Evolutionary conservation across 202 grass and related monocot genomes (phyloP).

Genomic region (Panicum hallii): DNA sequence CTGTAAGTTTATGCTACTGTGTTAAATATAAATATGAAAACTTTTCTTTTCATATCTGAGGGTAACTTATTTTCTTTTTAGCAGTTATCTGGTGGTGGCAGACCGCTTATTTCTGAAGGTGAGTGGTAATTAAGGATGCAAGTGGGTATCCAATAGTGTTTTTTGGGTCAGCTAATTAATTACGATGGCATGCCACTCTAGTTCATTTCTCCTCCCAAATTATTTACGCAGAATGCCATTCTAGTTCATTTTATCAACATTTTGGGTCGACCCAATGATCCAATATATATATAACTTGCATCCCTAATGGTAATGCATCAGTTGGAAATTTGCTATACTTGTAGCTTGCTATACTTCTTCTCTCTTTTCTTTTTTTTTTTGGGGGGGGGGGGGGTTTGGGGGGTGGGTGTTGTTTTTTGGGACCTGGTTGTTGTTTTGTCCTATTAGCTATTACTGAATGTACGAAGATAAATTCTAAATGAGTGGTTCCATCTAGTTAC

Average conservation of each 20-base stretch:
- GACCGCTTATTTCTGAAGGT: conserved; percentile 69
- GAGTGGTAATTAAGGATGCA: conserved; percentile 22
- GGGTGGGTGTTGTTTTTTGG: background rate
- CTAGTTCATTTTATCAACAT: no score
- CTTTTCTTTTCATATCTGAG: background rate
- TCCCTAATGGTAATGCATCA: conserved; percentile 1
- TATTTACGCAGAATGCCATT: no score
- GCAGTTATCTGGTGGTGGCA: conserved; percentile 53
- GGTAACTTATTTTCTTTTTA: conserved; percentile 9
- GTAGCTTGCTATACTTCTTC: background rate
- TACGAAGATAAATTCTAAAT: background rate
- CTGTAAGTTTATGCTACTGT: conserved; percentile 49
- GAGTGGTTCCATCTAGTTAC: background rate
- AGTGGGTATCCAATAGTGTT: no score
- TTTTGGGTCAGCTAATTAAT: no score
- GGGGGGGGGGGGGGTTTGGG: background rate
- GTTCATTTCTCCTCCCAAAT: no score
- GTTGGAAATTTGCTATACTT: conserved; percentile 12
- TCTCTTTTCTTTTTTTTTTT: conserved; percentile 15
- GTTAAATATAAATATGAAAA: background rate
- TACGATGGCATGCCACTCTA: no score
- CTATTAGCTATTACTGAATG: conserved; percentile 29
- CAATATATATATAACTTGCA: no score
- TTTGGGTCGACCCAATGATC: no score
- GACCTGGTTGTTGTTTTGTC: background rate